Conservation (phyloP, 768 basidiomycete genomes). For the Mrakia blollopis region DNA sequence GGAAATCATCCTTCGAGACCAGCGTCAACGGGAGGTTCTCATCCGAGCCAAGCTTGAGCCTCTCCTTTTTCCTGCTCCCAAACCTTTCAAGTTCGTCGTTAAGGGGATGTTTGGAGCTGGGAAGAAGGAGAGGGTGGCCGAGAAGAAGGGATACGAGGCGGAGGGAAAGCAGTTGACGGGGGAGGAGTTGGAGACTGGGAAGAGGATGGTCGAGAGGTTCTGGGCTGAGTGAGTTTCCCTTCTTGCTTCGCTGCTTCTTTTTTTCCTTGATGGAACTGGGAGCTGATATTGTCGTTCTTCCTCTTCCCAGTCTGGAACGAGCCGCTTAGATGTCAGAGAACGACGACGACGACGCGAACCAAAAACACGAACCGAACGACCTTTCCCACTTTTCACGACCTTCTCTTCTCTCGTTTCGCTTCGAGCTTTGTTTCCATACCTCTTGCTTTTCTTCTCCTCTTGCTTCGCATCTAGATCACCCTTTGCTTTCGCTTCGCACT, state of each 20-base stretch:
- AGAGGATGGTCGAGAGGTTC: not conserved
- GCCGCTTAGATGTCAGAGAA: not conserved
- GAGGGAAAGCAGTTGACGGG: not conserved
- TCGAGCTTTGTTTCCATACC: not conserved
- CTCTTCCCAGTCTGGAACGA: not conserved
- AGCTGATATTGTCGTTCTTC: not conserved
- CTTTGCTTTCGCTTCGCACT: not conserved
- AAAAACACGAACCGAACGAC: not conserved
- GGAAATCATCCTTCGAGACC: not conserved
- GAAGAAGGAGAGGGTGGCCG: no score
- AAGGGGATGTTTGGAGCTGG: not conserved
- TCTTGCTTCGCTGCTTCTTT: not conserved
- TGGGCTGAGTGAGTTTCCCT: not conserved
- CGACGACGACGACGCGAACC: not conserved
- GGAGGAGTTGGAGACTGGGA: not conserved
- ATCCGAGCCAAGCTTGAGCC: not conserved
- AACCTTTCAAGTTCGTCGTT: not conserved
- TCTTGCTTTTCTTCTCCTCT: not conserved
- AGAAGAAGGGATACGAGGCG: not conserved
- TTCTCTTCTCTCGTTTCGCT: not conserved
- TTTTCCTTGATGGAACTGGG: not conserved
- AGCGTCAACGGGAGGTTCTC: not conserved
- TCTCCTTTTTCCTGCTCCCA: not conserved
- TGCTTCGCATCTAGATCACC: no score
- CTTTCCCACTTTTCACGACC: not conserved